These are phyloP conservation scores for Phlebopus sp. DNA, from an alignment of 1,284 basidiomycete species.

Conservation along the genomic window DNA sequence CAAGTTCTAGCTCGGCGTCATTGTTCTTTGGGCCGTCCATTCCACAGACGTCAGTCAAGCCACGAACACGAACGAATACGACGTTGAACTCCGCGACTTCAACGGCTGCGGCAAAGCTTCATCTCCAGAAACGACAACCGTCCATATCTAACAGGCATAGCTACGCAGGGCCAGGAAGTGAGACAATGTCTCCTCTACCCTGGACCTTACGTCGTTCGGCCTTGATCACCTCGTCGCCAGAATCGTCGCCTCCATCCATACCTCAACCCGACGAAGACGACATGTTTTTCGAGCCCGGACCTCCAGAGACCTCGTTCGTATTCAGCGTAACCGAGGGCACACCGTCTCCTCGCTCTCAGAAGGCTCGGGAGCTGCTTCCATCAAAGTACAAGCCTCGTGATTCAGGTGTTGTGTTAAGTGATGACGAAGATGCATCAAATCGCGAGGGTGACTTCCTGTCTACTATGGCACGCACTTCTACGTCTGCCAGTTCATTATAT, in stretches of 20 bases:
- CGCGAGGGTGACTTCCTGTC: slow-evolving; percentile 34
- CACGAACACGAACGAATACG: slow-evolving; percentile 21
- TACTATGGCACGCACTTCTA: slow-evolving; percentile 52
- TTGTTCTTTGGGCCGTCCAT: slow-evolving; percentile 73
- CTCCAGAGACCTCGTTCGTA: slow-evolving; percentile 48
- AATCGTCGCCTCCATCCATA: slow-evolving; percentile 43
- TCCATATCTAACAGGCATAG: slow-evolving; percentile 54
- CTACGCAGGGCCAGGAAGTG: slow-evolving; percentile 42
- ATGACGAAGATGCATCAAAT: slow-evolving; percentile 49
- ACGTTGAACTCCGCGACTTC: slow-evolving; percentile 16
- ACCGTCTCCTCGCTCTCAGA: slow-evolving; percentile 55
- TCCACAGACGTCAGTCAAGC: slow-evolving; percentile 27
- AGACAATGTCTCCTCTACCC: slow-evolving; percentile 28
- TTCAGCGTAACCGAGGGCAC: slow-evolving; percentile 54
- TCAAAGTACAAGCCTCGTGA: slow-evolving; percentile 72
- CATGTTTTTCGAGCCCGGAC: slow-evolving; percentile 51
- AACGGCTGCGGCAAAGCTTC: slow-evolving; percentile 7
- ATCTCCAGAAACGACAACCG: slow-evolving; percentile 22
- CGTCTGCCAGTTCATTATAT: slow-evolving; percentile 56
- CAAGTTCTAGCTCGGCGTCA: slow-evolving; percentile 57
- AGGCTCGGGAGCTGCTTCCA: slow-evolving; percentile 41
- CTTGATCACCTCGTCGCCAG: slow-evolving; percentile 41
- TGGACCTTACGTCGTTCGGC: slow-evolving; percentile 45
- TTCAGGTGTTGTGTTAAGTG: slow-evolving; percentile 59
- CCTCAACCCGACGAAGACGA: slow-evolving; percentile 50